Conservation (phyloP, 768 basidiomycete species). For the Mycena vulgaris region DNA sequence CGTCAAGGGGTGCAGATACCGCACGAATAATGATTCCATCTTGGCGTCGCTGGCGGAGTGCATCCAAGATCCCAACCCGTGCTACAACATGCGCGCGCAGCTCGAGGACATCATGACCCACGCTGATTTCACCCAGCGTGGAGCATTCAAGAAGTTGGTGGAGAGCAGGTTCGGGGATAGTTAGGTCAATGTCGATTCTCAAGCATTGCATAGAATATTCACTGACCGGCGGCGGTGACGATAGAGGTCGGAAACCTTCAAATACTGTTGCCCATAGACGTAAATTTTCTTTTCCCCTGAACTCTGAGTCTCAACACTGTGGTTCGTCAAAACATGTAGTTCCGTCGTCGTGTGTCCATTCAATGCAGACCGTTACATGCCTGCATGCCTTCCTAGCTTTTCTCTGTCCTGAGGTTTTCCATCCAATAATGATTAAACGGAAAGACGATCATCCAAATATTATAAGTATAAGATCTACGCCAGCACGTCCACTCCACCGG, state of each 20-base stretch:
- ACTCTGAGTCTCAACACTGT: no score
- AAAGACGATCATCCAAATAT: not conserved
- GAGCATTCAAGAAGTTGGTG: not conserved
- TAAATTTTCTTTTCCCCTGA: no score
- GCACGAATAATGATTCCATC: not conserved
- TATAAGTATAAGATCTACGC: not conserved
- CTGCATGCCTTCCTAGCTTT: no score
- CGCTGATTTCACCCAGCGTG: not conserved
- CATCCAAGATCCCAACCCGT: not conserved
- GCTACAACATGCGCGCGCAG: not conserved
- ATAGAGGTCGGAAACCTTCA: no score
- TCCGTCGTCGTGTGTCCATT: no score
- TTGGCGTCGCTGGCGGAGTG: not conserved
- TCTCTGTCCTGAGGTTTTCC: no score
- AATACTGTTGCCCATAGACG: no score
- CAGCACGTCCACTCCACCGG: not conserved
- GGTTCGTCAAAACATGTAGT: no score
- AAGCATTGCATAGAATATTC: no score
- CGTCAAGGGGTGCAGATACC: not conserved
- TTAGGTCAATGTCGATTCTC: not conserved
- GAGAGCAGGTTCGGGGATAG: not conserved
- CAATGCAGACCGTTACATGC: no score
- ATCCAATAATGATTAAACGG: not conserved
- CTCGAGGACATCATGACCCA: not conserved
- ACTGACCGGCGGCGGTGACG: no score